Conservation (phyloP, 768 basidiomycete species). For the Mrakia gelida region DNA sequence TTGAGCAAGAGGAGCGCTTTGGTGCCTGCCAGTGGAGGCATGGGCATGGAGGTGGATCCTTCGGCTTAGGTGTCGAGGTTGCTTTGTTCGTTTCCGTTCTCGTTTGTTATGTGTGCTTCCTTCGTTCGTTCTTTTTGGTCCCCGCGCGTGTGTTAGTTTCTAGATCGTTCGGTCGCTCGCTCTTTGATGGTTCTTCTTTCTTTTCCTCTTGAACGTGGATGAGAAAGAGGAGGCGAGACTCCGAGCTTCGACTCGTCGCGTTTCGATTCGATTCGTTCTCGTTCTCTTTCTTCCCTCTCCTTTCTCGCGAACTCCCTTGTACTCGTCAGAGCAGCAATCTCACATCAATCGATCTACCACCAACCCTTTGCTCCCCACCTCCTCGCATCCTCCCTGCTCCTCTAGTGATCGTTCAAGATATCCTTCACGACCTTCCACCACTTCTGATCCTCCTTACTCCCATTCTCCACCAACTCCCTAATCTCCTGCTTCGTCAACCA, state of each 20-base stretch:
- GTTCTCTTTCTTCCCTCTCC: neutral
- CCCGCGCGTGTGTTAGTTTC: neutral
- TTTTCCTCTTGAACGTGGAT: neutral
- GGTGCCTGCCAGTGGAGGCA: constrained; percentile 75
- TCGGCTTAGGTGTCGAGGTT: neutral
- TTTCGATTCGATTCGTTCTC: neutral
- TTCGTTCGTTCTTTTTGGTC: neutral
- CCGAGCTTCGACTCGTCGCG: neutral
- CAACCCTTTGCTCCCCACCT: neutral
- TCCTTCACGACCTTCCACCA: constrained; percentile 24
- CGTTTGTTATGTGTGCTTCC: neutral
- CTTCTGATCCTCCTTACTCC: neutral
- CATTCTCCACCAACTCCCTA: constrained; percentile 54
- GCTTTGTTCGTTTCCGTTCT: neutral
- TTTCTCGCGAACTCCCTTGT: too few species aligned
- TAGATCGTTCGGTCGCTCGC: neutral
- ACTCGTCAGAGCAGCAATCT: too few species aligned
- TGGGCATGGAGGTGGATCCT: constrained; percentile 49
- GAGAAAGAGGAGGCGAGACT: neutral
- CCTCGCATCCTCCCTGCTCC: neutral
- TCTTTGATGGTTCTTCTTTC: constrained; percentile 12
- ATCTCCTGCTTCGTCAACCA: constrained; percentile 96
- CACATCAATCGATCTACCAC: too few species aligned
- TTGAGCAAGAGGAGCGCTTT: constrained; percentile 56
- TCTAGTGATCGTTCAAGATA: constrained; percentile 18